Conservation (phyloP, 2,329 filamentous ascomycete genomes). For the Ceratocystis cubensis region DNA sequence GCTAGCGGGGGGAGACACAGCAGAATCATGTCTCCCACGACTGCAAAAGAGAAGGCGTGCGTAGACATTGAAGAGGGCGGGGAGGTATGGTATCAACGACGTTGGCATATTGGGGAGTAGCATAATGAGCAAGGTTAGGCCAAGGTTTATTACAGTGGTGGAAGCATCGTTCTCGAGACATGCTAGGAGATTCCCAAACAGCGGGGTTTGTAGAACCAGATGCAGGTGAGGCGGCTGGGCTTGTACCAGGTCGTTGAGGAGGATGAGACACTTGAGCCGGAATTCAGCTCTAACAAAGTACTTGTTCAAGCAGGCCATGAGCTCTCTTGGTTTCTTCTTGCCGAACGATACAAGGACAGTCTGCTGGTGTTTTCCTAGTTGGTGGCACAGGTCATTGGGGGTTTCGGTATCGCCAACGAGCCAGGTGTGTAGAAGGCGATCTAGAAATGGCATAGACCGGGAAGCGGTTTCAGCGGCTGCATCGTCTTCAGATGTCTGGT, state of each 20-base stretch:
- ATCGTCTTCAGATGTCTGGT: conserved; percentile 33
- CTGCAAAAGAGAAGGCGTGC: conserved; percentile 72
- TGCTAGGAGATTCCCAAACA: conserved; percentile 58
- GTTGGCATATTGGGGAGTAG: conserved; percentile 69
- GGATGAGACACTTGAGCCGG: conserved; percentile 50
- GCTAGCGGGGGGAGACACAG: conserved; percentile 22
- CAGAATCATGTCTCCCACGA: conserved; percentile 36
- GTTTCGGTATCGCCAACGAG: conserved; percentile 35
- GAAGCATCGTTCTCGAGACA: conserved; percentile 69
- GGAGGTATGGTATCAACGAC: conserved; percentile 54
- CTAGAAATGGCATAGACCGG: conserved; percentile 38
- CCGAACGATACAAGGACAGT: conserved; percentile 48
- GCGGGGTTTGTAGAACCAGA: conserved; percentile 55
- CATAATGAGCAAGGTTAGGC: conserved; percentile 66
- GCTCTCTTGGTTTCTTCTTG: conserved; percentile 55
- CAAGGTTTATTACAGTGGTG: conserved; percentile 61
- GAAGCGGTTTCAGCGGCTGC: conserved; percentile 28
- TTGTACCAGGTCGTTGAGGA: conserved; percentile 61
- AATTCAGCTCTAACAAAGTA: conserved; percentile 53
- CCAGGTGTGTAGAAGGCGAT: conserved; percentile 46
- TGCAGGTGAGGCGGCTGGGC: conserved; percentile 70
- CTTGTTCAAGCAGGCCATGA: conserved; percentile 52
- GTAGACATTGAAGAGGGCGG: conserved; percentile 69
- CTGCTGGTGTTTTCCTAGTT: conserved; percentile 39
- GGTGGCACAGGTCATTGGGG: conserved; percentile 12